phyloP scores from a whole-genome alignment of 495 filamentous ascomycete species.

The Aspergillus wentii region DNA sequence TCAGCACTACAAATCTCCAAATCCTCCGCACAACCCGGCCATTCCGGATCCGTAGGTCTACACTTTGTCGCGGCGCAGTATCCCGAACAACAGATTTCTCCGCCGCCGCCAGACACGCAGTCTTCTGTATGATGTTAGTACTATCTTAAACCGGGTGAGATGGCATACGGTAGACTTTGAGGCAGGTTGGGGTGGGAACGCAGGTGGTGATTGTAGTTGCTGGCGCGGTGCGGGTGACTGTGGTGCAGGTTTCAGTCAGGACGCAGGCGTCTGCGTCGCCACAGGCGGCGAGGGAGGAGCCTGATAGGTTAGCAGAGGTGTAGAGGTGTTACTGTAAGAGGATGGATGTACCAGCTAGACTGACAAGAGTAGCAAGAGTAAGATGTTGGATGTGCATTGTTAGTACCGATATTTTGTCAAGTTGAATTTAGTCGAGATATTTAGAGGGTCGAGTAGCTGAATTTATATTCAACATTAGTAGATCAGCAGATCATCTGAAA shows the following conservation, averaged over 20 bases:
- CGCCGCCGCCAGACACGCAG: constrained; percentile 13
- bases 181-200: constrained; percentile 26
- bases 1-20: constrained; percentile 16
- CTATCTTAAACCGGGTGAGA: background rate
- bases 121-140: constrained; percentile 1
- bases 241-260: constrained; percentile 26
- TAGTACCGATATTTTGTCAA: too few relatives aligned
- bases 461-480: too few relatives aligned
- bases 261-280: constrained; percentile 23
- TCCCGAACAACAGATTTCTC: constrained; percentile 19
- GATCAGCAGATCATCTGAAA: too few relatives aligned
- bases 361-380: too few relatives aligned
- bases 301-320: too few relatives aligned
- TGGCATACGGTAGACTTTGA: constrained; percentile 25
- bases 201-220: constrained; percentile 26
- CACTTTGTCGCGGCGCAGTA: constrained; percentile 27
- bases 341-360: too few relatives aligned
- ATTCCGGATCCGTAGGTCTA: constrained; percentile 20
- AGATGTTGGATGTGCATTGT: too few relatives aligned
- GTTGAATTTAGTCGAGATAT: too few relatives aligned
- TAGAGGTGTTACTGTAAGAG: too few relatives aligned
- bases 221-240: constrained; percentile 22
- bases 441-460: too few relatives aligned
- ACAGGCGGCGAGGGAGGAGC: too few relatives aligned
- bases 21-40: constrained; percentile 23